A percentile compares a stretch with the other conserved stretches of the same genome.
Evolutionary conservation across 1,139 yeast genomes (phyloP).

Genomic region (Yamadazyma oceani): DNA sequence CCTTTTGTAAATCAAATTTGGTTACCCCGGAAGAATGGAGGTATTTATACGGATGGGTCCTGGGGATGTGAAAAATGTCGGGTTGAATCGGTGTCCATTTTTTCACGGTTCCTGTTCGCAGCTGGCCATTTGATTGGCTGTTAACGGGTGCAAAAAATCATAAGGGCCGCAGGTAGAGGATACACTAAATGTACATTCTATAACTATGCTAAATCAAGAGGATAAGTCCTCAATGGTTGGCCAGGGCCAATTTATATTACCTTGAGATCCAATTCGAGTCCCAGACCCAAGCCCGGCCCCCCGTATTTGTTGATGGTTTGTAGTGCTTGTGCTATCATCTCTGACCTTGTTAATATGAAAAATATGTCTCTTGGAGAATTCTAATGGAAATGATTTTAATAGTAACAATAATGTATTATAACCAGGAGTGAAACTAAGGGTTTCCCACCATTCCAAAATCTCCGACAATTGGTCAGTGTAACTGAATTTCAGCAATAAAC

Average conservation of each 20-base stretch:
- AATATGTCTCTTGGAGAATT: slow-evolving; percentile 39
- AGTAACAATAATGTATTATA: slow-evolving; percentile 35
- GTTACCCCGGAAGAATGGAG: slow-evolving; percentile 17
- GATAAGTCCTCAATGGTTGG: slow-evolving; percentile 21
- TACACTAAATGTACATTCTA: too few species aligned
- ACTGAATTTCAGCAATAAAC: slow-evolving; percentile 46
- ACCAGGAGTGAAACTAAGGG: slow-evolving; percentile 48
- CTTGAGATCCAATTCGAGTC: not conserved
- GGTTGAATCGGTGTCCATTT: slow-evolving; percentile 1
- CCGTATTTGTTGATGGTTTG: too few species aligned
- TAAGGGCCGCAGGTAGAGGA: too few species aligned
- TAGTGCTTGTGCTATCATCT: slow-evolving; percentile 12
- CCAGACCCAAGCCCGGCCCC: too few species aligned
- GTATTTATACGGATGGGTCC: slow-evolving; percentile 2
- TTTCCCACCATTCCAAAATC: slow-evolving; percentile 60
- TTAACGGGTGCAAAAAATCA: slow-evolving; percentile 6
- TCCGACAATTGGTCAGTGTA: slow-evolving; percentile 52
- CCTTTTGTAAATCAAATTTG: too few species aligned
- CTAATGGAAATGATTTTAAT: slow-evolving; percentile 41
- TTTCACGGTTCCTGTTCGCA: too few species aligned
- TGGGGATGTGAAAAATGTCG: too few species aligned
- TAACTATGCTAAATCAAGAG: not conserved
- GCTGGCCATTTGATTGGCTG: slow-evolving; percentile 18
- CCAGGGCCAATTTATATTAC: slow-evolving; percentile 25
- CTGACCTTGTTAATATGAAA: slow-evolving; percentile 34